A percentile compares a stretch with the other conserved stretches of the same genome.
Evolutionary conservation across 352 stramenopile species (phyloP).

Genomic region (Hyaloperonospora arabidopsidis): DNA sequence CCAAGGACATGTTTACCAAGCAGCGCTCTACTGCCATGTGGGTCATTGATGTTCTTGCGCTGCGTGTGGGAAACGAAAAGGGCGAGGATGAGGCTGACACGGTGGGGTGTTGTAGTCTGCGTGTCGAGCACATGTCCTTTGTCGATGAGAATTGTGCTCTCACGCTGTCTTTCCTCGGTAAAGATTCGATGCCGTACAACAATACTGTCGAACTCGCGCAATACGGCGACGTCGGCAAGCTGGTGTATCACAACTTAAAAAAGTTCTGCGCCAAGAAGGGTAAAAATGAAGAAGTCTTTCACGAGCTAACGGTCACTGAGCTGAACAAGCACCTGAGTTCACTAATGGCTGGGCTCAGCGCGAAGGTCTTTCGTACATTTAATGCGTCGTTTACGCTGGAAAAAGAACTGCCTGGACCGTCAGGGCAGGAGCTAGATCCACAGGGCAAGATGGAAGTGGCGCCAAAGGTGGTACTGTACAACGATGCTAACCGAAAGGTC

Average conservation of each 20-base stretch:
- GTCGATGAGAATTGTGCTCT: conserved; percentile 88
- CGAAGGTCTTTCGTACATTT: conserved; percentile 99
- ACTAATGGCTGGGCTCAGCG: conserved; percentile 97
- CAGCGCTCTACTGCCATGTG: conserved; percentile 99
- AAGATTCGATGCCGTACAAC: conserved; percentile 99
- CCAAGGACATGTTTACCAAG: conserved; percentile 86
- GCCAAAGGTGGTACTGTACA: conserved; percentile 97
- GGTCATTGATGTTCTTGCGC: conserved; percentile 99
- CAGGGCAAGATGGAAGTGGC: conserved; percentile 57
- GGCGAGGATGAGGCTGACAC: conserved; percentile 98
- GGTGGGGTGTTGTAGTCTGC: conserved; percentile 98
- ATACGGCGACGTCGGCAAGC: conserved; percentile 84
- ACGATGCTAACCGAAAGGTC: conserved; percentile 99
- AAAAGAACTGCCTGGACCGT: conserved; percentile 85
- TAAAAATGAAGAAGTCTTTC: conserved; percentile 95
- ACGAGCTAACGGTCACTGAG: conserved; percentile 91
- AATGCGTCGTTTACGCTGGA: conserved; percentile 99
- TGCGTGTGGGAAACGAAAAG: conserved; percentile 99
- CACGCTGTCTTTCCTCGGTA: conserved; percentile 98
- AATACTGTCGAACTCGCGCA: conserved; percentile 95
- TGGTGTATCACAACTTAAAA: conserved; percentile 94
- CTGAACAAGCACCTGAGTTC: conserved; percentile 98
- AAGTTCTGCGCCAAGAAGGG: conserved; percentile 95
- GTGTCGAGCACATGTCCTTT: conserved; percentile 98
- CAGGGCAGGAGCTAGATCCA: conserved; percentile 40